Conservation (phyloP, 768 basidiomycete species). For the Amanita thiersii region DNA sequence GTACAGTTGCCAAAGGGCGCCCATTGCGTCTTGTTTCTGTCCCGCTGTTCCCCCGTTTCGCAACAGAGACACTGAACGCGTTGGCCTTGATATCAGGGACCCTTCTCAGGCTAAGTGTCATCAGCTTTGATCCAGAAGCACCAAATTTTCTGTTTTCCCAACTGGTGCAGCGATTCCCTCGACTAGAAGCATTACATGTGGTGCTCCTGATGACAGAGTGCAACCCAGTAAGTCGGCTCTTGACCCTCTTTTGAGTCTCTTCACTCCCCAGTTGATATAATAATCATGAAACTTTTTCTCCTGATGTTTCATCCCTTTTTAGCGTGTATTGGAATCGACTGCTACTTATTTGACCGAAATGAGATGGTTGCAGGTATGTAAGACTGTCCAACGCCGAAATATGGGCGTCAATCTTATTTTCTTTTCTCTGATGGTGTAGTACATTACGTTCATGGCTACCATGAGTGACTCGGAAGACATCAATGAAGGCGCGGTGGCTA, state of each 20-base stretch:
- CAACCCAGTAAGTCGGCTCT: conserved; percentile 28
- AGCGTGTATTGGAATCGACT: conserved; percentile 36
- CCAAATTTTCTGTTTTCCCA: conserved; percentile 37
- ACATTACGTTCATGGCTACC: conserved; percentile 55
- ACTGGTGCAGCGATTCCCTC: conserved; percentile 36
- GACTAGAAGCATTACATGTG: conserved; percentile 53
- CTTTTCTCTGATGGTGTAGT: conserved; percentile 20
- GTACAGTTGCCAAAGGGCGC: conserved; percentile 34
- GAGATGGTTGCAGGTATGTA: conserved; percentile 20
- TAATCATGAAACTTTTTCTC: background rate
- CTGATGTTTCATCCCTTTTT: conserved; percentile 7
- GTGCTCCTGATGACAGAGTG: conserved; percentile 46
- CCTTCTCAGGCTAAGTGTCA: conserved; percentile 44
- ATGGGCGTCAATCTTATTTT: background rate
- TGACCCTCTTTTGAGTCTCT: background rate
- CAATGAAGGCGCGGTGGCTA: conserved; percentile 45
- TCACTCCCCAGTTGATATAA: background rate
- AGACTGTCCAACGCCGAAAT: background rate
- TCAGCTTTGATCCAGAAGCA: conserved; percentile 44
- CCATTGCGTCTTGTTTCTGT: conserved; percentile 45
- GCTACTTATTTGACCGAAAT: conserved; percentile 34
- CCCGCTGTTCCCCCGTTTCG: conserved; percentile 37
- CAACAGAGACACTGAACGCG: conserved; percentile 32
- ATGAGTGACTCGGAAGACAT: conserved; percentile 20
- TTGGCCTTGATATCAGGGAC: conserved; percentile 29